These are phyloP conservation scores for Lepiota venenata DNA, from an alignment of 768 basidiomycete genomes.

Conservation along the genomic window DNA sequence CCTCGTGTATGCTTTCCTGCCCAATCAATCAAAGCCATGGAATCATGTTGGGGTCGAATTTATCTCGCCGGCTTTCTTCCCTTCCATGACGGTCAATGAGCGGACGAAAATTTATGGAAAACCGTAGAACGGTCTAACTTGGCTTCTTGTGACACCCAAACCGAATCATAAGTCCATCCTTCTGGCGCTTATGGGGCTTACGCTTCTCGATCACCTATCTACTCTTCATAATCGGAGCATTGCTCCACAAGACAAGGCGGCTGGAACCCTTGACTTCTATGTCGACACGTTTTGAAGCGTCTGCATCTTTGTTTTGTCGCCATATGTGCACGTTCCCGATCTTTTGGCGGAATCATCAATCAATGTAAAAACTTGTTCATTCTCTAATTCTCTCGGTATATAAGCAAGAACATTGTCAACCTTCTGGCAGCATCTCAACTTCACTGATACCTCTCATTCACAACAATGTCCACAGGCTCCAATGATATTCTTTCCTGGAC, in stretches of 20 bases:
- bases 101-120: constrained; percentile 10
- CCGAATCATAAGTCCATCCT: constrained; percentile 6
- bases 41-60: constrained; percentile 20
- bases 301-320: constrained; percentile 72
- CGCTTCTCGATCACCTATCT: constrained; percentile 65
- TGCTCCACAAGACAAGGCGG: constrained; percentile 70
- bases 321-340: constrained; percentile 75
- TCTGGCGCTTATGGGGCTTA: constrained; percentile 38
- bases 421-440: constrained; percentile 25
- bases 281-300: constrained; percentile 67
- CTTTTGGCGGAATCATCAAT: constrained; percentile 52
- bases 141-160: constrained; percentile 11
- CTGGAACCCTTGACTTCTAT: constrained; percentile 61
- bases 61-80: constrained; percentile 9
- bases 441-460: constrained; percentile 17
- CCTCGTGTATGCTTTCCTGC: constrained; percentile 33
- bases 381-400: constrained; percentile 56
- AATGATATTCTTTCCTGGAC: constrained; percentile 85
- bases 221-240: constrained; percentile 56
- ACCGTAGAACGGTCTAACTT: constrained; percentile 35
- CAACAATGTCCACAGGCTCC: constrained; percentile 45
- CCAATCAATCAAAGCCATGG: constrained; percentile 29
- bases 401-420: constrained; percentile 39
- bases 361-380: constrained; percentile 37
- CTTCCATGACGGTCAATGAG: constrained; percentile 9